Evolutionary conservation across 73 alveolate species (phyloP), one percentile per base, ranked within the genome.

Genomic region (Paramecium caudatum): DNA sequence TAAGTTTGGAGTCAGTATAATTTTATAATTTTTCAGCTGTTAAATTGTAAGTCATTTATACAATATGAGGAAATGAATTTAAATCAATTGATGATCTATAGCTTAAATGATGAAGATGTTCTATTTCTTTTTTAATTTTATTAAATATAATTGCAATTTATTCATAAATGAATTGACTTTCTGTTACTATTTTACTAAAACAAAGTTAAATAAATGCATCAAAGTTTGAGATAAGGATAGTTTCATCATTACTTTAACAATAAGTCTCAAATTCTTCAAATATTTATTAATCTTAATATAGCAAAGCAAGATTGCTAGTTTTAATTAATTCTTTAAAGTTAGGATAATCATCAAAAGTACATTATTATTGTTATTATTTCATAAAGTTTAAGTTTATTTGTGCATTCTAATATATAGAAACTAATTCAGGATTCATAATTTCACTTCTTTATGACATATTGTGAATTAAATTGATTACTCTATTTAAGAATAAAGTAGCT

Each of bases 141-240:
- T 55, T 55, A 55, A 37, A 55, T 2, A 55, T 55, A 3, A 55
- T 5, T 3, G 80, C 80, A 27, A 55, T 55, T 12, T 55, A 55
- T 55, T 55, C 80, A 55, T 55, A 55, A 55, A 55, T 55, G 45
- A 37, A 55, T 55, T 55, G 30, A 55, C 80, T 55, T 55, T 55
- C 80, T 27, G 80, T 27, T 0, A 43, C 80, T 55, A 55, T 55
- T 10, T 43, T 55, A 55, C 30, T 55, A 16, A 55, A 23, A 55
- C 80, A 55, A 12, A 55, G 30, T 9, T 55, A 55, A 1, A 55
- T 23, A 55, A 55, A 55, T 27, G 80, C 80, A 55, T 55, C 80
- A 55, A 55, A 55, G 30, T 55, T 55, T 0, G 23, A 37, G 12
- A 21, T 27, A 4, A 55, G 12, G 0, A 55, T 7, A 27, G 23